These are phyloP conservation scores for Vitis cinerea DNA, from an alignment of 164 flowering plant genomes.

Conservation along the genomic window DNA sequence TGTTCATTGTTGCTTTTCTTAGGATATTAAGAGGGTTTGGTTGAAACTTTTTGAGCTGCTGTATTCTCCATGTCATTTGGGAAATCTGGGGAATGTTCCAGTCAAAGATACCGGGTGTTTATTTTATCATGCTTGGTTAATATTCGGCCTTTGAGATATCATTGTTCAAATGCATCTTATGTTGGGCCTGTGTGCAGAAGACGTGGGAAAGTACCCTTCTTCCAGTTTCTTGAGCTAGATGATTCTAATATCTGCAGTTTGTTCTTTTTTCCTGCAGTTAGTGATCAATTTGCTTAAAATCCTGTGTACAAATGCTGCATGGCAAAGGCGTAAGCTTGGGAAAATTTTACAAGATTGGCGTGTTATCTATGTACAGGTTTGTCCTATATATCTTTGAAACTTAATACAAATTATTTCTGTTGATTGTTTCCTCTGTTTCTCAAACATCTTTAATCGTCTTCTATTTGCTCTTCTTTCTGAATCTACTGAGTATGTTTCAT, in stretches of 20 bases:
- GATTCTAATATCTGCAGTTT: constrained; percentile 15
- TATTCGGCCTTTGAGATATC: too few relatives aligned
- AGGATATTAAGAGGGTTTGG: too few relatives aligned
- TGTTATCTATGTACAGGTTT: constrained; percentile 79
- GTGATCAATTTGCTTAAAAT: constrained; percentile 74
- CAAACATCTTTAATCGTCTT: not conserved
- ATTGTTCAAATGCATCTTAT: too few relatives aligned
- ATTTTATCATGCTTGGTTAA: too few relatives aligned
- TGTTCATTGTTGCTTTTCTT: not conserved
- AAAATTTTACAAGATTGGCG: constrained; percentile 97
- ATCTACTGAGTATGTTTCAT: too few relatives aligned
- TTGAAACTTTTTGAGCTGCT: too few relatives aligned
- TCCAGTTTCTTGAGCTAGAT: constrained; percentile 1
- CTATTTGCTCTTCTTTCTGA: too few relatives aligned
- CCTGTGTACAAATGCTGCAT: constrained; percentile 89
- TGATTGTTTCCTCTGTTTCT: not conserved
- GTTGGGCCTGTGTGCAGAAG: too few relatives aligned
- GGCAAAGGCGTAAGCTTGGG: constrained; percentile 99
- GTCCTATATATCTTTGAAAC: constrained; percentile 6
- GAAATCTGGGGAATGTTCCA: too few relatives aligned
- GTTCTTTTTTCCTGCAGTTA: constrained; percentile 48
- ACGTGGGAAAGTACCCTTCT: not conserved
- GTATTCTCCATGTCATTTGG: too few relatives aligned
- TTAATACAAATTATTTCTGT: not conserved
- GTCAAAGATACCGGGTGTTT: too few relatives aligned